Evolutionary conservation across 2,329 filamentous ascomycete genomes (phyloP).

Genomic region (Pseudogymnoascus sp.): DNA sequence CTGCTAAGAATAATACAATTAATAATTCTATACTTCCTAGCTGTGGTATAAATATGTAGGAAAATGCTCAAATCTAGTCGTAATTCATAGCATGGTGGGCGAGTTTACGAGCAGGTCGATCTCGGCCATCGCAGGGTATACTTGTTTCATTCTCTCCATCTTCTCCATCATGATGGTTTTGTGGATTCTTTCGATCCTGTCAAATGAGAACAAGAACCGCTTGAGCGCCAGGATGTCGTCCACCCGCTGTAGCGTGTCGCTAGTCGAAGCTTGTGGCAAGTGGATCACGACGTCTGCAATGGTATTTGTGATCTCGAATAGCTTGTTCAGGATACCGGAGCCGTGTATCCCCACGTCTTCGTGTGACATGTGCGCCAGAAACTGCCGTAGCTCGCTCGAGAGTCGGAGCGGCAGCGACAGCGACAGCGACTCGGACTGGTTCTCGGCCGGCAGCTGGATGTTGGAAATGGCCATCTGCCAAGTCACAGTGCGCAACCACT

Average conservation of each 20-base stretch:
- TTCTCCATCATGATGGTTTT: conserved; percentile 36
- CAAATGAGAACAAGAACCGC: conserved; percentile 36
- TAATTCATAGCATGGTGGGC: not conserved
- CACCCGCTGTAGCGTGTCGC: conserved; percentile 38
- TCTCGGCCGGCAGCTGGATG: conserved; percentile 34
- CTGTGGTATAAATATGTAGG: not conserved
- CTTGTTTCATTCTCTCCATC: conserved; percentile 28
- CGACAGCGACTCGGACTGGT: conserved; percentile 26
- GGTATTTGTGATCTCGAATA: conserved; percentile 44
- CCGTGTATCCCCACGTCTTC: conserved; percentile 41
- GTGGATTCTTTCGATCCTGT: conserved; percentile 33
- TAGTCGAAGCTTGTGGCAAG: conserved; percentile 34
- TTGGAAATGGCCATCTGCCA: conserved; percentile 46
- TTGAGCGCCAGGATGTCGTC: conserved; percentile 41
- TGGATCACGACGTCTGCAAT: conserved; percentile 44
- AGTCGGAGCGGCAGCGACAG: conserved; percentile 40
- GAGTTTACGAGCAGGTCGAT: conserved; percentile 5
- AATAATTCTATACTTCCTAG: not conserved
- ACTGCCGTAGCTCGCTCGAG: conserved; percentile 37
- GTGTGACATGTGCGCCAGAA: conserved; percentile 35
- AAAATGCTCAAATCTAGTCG: conserved; percentile 1
- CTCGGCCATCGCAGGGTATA: conserved; percentile 11
- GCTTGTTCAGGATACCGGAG: conserved; percentile 40
- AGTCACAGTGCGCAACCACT: conserved; percentile 42
- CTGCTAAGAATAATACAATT: not conserved